Evolutionary conservation across 2,329 filamentous ascomycete genomes (phyloP).

Genomic region (Colletotrichum navitas): DNA sequence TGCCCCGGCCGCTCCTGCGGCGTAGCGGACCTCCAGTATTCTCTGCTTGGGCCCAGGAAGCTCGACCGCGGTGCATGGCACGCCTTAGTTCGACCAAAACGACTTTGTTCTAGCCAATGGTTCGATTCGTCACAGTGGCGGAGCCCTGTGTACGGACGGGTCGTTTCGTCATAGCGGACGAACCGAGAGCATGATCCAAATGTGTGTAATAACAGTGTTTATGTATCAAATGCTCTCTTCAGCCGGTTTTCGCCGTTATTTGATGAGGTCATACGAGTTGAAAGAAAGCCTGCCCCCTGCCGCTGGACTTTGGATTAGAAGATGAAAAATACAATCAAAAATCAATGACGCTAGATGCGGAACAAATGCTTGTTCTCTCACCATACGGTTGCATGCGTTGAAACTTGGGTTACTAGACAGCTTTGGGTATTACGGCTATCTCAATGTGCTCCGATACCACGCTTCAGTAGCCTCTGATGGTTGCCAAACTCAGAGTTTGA

Average conservation of each 20-base stretch:
- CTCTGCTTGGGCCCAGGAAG: conserved; percentile 6
- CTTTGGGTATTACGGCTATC: background rate
- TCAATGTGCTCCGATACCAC: too few species aligned
- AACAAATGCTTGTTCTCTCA: background rate
- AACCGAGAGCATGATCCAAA: conserved; percentile 4
- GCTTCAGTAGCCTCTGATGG: fast-evolving
- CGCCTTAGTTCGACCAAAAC: background rate
- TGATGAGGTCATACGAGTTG: background rate
- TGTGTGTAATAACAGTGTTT: conserved; percentile 27
- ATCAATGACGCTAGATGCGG: background rate
- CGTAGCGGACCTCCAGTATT: background rate
- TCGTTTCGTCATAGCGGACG: background rate
- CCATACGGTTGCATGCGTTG: too few species aligned
- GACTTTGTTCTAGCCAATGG: background rate
- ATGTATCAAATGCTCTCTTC: background rate
- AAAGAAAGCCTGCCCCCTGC: background rate
- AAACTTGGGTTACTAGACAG: background rate
- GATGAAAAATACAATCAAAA: background rate
- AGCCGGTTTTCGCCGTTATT: background rate
- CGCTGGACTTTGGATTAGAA: background rate
- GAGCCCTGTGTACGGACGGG: background rate
- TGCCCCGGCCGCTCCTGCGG: conserved; percentile 1
- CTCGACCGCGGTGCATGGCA: background rate
- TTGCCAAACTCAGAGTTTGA: conserved; percentile 1
- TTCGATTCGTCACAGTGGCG: background rate